Conservation (phyloP, 257 asterid species). For the Craterostigma plantagineum region DNA sequence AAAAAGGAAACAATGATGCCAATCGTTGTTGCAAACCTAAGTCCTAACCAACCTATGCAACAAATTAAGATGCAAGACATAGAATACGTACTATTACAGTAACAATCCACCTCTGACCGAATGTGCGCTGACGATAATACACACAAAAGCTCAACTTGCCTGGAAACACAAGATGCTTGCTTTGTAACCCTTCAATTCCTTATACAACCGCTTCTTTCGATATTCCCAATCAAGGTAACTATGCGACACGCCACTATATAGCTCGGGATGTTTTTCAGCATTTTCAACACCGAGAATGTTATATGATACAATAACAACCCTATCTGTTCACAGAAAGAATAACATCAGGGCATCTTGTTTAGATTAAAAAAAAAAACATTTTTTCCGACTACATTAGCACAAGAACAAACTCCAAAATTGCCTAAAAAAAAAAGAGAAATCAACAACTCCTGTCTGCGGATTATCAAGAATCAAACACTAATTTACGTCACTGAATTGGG, state of each 20-base stretch:
- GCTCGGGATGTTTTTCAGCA: constrained; percentile 43
- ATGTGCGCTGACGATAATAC: no score
- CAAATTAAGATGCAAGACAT: no score
- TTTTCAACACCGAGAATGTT: constrained; percentile 69
- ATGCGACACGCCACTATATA: constrained; percentile 31
- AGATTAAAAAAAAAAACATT: neutral
- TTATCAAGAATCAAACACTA: no score
- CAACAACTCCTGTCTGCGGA: no score
- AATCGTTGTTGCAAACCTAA: no score
- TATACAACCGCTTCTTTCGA: constrained; percentile 35
- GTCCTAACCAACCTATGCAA: no score
- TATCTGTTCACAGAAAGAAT: constrained; percentile 24
- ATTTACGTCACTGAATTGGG: no score
- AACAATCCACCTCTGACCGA: no score
- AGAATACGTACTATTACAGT: no score
- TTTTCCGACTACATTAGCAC: neutral
- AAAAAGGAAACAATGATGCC: no score
- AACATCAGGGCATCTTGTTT: neutral
- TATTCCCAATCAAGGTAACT: constrained; percentile 52
- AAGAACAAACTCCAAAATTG: no score
- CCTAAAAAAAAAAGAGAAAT: no score
- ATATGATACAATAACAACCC: constrained; percentile 47
- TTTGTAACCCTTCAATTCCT: constrained; percentile 44
- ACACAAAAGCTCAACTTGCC: constrained; percentile 21
- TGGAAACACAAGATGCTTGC: constrained; percentile 66